Evolutionary conservation across 139 green algal species (phyloP), one percentile per base, ranked within the genome.

Genomic region (Volvox reticuliferus): DNA sequence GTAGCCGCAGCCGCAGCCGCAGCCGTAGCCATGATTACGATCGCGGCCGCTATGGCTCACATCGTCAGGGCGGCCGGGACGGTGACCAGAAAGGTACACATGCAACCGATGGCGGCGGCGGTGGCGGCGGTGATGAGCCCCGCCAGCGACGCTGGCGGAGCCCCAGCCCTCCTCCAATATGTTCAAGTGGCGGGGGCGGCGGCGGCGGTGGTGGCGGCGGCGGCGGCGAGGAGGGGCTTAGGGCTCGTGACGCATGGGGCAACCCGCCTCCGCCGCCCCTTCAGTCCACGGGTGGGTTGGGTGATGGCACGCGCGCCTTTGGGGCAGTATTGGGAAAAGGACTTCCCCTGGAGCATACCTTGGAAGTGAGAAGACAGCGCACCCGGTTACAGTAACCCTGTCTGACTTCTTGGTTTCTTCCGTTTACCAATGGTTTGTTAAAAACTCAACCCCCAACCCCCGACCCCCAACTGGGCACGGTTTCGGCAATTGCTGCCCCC

Each of bases 21-120:
- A 91, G 91, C 71, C 33, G 77, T 24, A 84, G 69, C 68, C 75
- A 61, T 26, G 82, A 81, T 32, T 73, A 55, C 35, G 50, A 78
- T 18, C 73, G 62, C 89, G n/a, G 33, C 18, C 69, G 65, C 30
- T 79, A 82, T 55, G 71, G 36, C 55, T 82, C 85, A 3, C 85
- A 69, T 0, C 37, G 36, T 0, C 69, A 67, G 0, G 28, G 35
- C 6, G 84, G n/a, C 26, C 44, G 44, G 5, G 36, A 35, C 35
- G 67, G 30, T 21, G 44, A 18, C 18, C 30, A 9, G 2, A 0
- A 9, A 28, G 61, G 81, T 17, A 12, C 16, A 32, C 14, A 67
- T 9, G 12, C 37, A 12, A 67, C 2, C 14, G 44, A 14, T 28
- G 26, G 84, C 18, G 19, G 37, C 0, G 44, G 14, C 24, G 14